Percentiles rank a stretch among this genome's conserved stretches.
Conservation (phyloP, 345 rosid species). For the Pistacia integerrima region DNA sequence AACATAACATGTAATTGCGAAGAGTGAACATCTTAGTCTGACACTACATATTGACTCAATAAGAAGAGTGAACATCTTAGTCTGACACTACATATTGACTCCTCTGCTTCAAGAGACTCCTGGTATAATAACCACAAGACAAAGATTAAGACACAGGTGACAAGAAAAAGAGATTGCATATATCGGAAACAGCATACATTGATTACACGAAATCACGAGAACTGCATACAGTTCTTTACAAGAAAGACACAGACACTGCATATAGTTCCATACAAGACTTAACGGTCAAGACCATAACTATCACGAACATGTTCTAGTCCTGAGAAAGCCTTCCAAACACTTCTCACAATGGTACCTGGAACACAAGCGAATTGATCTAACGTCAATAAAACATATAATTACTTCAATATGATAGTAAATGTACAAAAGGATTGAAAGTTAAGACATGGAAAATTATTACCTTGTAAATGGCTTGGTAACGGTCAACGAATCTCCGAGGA, state of each 20-base stretch:
- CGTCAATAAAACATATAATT: not conserved
- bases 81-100: conserved; percentile 1
- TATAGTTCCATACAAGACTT: conserved; percentile 12
- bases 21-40: not conserved
- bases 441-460: conserved; percentile 25
- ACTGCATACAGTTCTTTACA: not conserved
- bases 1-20: not conserved
- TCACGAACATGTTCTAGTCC: conserved; percentile 18
- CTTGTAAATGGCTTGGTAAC: conserved; percentile 26
- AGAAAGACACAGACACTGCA: not conserved
- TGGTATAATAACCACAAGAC: conserved; percentile 3
- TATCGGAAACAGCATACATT: too few species aligned
- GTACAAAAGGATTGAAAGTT: not conserved
- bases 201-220: not conserved
- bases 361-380: not conserved
- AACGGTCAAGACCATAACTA: conserved; percentile 12
- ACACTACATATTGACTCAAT: conserved; percentile 1
- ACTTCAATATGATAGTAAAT: not conserved
- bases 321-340: conserved; percentile 21
- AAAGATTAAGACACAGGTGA: not conserved
- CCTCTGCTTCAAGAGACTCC: conserved; percentile 8
- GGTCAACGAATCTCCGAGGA: conserved; percentile 33
- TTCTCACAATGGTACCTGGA: conserved; percentile 27
- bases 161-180: not conserved
- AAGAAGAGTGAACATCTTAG: not conserved